Conservation (phyloP, 768 basidiomycete species). For the Boletellus emodensis region DNA sequence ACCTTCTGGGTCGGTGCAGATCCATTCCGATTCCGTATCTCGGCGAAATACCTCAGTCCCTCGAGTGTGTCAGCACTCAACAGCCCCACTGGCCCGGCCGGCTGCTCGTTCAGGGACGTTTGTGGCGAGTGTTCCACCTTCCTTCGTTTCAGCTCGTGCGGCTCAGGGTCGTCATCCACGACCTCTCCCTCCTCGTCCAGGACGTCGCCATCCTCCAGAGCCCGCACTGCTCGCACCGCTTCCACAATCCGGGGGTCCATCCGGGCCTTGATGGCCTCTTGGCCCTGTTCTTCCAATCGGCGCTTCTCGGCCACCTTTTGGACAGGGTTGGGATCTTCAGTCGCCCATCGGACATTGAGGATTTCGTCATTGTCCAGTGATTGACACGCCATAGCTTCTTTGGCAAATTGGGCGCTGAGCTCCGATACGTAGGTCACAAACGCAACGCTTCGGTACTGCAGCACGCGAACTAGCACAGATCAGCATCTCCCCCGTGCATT, state of each 20-base stretch:
- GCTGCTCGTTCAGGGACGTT: slow-evolving; percentile 27
- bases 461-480: slow-evolving; percentile 63
- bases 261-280: slow-evolving; percentile 76
- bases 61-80: slow-evolving; percentile 84
- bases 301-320: slow-evolving; percentile 83
- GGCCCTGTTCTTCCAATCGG: slow-evolving; percentile 78
- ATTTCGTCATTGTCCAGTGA: slow-evolving; percentile 97
- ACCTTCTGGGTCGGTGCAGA: slow-evolving; percentile 7
- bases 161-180: slow-evolving; percentile 35
- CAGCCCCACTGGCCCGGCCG: slow-evolving; percentile 49
- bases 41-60: slow-evolving; percentile 86
- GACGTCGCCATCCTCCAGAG: slow-evolving; percentile 77
- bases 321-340: slow-evolving; percentile 95
- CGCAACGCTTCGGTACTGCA: slow-evolving; percentile 92
- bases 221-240: slow-evolving; percentile 80
- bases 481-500: not conserved
- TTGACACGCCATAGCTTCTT: slow-evolving; percentile 98
- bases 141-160: slow-evolving; percentile 35
- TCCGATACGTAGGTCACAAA: slow-evolving; percentile 95
- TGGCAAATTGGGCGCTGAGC: slow-evolving; percentile 88
- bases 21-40: slow-evolving; percentile 72
- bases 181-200: slow-evolving; percentile 35
- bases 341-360: slow-evolving; percentile 98
- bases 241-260: slow-evolving; percentile 89
- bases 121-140: slow-evolving; percentile 27